A percentile compares a stretch with the other conserved stretches of the same genome.
phyloP scores from a whole-genome alignment of 2,329 filamentous ascomycete species.

The Magnaporthales sp. region DNA sequence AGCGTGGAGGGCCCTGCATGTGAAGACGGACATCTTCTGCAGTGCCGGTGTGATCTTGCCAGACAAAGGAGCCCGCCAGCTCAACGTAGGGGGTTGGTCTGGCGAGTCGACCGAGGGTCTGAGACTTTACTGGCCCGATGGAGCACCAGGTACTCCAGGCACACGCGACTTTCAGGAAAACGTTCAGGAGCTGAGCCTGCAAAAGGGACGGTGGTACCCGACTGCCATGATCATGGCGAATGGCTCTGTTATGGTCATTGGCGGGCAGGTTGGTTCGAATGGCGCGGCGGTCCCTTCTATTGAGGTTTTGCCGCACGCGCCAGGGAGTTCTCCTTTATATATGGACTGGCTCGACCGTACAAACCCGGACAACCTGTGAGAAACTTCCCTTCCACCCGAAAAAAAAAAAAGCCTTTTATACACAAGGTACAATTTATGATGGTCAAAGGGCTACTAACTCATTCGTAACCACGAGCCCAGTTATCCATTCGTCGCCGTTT shows the following conservation, averaged over 20 bases:
- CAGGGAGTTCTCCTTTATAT: slow-evolving; percentile 29
- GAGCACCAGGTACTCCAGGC: slow-evolving; percentile 34
- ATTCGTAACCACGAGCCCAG: background rate
- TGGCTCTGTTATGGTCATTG: slow-evolving; percentile 45
- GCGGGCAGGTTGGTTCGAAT: slow-evolving; percentile 44
- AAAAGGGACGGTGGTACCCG: slow-evolving; percentile 46
- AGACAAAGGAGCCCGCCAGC: slow-evolving; percentile 46
- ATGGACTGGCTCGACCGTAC: slow-evolving; percentile 45
- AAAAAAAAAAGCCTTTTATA: too few species aligned
- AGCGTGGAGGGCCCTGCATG: slow-evolving; percentile 45
- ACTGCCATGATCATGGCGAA: slow-evolving; percentile 44
- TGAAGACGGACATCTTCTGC: slow-evolving; percentile 51
- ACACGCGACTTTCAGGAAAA: slow-evolving; percentile 48
- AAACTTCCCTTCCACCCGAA: background rate
- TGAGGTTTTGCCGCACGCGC: slow-evolving; percentile 40
- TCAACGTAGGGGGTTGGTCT: slow-evolving; percentile 51
- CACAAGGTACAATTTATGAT: too few species aligned
- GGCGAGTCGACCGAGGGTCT: slow-evolving; percentile 43
- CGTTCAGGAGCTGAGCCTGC: slow-evolving; percentile 32
- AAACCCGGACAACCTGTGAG: slow-evolving; percentile 43
- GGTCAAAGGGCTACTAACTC: background rate
- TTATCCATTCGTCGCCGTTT: slow-evolving; percentile 45
- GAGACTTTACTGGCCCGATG: slow-evolving; percentile 48
- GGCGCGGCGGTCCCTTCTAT: slow-evolving; percentile 39
- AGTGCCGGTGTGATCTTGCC: slow-evolving; percentile 47